phyloP scores from a whole-genome alignment of 345 rosid species.

The Pugionium dolabratum region DNA sequence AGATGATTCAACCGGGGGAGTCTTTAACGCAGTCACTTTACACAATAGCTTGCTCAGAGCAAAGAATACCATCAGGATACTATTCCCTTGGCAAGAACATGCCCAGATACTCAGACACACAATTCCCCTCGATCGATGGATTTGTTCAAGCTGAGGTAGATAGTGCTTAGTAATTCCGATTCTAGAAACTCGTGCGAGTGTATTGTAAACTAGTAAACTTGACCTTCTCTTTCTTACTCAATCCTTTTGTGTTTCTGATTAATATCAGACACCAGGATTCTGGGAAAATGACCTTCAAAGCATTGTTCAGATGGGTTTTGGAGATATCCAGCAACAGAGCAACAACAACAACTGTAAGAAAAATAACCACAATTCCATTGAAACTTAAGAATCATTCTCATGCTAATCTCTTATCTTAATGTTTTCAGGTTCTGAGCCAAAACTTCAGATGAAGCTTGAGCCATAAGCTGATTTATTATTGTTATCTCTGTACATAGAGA shows the following conservation, averaged over 20 bases:
- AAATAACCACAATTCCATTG: neutral
- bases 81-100: constrained; percentile 53
- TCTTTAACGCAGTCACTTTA: constrained; percentile 46
- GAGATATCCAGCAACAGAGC: constrained; percentile 52
- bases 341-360: constrained; percentile 52
- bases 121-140: constrained; percentile 45
- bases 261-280: constrained; percentile 49
- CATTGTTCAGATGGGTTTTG: constrained; percentile 85
- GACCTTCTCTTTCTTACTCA: neutral
- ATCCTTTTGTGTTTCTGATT: constrained; percentile 12
- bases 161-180: constrained; percentile 12
- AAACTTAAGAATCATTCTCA: neutral
- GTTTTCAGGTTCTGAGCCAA: constrained; percentile 45
- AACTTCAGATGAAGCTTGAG: constrained; percentile 45
- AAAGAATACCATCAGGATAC: constrained; percentile 49
- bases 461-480: constrained; percentile 29
- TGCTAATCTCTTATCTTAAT: constrained; percentile 18
- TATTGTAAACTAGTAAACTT: neutral
- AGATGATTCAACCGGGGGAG: constrained; percentile 57
- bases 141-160: constrained; percentile 57
- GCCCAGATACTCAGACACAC: constrained; percentile 41
- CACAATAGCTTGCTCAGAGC: constrained; percentile 53
- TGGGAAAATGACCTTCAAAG: constrained; percentile 84
- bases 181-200: neutral
- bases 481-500: constrained; percentile 39